Conservation (phyloP, 352 stramenopile species). For the Pythium phragmitis region DNA sequence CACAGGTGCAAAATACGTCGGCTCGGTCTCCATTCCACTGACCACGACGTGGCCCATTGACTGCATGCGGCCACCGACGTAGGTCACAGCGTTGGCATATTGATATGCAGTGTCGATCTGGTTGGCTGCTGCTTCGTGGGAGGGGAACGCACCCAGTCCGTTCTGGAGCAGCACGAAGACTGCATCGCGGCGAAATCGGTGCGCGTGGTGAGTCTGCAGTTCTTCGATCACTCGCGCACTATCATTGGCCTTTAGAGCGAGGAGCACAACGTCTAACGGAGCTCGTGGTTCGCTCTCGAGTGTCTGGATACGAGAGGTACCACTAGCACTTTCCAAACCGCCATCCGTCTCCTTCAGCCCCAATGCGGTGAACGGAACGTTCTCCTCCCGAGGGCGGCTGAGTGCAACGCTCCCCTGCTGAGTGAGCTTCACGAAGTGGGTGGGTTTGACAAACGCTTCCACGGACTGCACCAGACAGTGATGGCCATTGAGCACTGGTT, state of each 20-base stretch:
- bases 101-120: constrained; percentile 23
- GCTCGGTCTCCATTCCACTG: constrained; percentile 44
- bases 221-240: constrained; percentile 38
- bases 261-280: constrained; percentile 52
- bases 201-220: constrained; percentile 30
- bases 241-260: constrained; percentile 73
- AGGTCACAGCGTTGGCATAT: constrained; percentile 67
- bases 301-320: constrained; percentile 37
- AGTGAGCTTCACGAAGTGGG: constrained; percentile 35
- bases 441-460: constrained; percentile 52
- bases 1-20: constrained; percentile 56
- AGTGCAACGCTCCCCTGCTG: constrained; percentile 3
- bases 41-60: constrained; percentile 44
- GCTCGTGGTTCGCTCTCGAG: constrained; percentile 26
- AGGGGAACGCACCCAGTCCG: constrained; percentile 46
- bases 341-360: constrained; percentile 1
- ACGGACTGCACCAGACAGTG: constrained; percentile 22
- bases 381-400: constrained; percentile 2
- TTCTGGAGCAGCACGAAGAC: constrained; percentile 72
- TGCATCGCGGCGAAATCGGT: constrained; percentile 45
- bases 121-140: constrained; percentile 1
- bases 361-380: constrained; percentile 4
- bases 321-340: constrained; percentile 11
- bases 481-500: neutral
- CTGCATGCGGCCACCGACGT: constrained; percentile 47